These are phyloP conservation scores for Dendrocalamus sinicus DNA, from an alignment of 176 grass and related monocot genomes.

Conservation along the genomic window DNA sequence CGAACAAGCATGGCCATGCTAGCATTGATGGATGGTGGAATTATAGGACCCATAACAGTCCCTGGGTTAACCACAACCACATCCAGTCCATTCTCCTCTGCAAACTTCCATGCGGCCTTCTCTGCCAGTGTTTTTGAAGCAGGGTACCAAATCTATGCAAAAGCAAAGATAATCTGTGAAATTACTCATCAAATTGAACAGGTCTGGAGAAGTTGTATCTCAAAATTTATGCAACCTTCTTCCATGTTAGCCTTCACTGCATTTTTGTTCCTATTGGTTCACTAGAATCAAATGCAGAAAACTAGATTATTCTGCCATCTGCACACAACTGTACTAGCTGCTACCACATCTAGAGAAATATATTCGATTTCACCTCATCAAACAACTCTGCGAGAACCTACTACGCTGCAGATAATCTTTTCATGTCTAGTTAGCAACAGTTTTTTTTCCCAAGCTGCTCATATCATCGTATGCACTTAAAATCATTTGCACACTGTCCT, in stretches of 20 bases:
- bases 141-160: slow-evolving; percentile 85
- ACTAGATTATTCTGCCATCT: background rate
- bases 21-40: slow-evolving; percentile 68
- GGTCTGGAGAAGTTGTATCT: background rate
- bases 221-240: background rate
- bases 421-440: too few species aligned
- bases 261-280: background rate
- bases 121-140: slow-evolving; percentile 84
- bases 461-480: too few species aligned
- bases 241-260: background rate
- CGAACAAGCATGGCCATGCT: slow-evolving; percentile 76
- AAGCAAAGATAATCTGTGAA: background rate
- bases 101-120: slow-evolving; percentile 90
- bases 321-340: background rate
- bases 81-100: slow-evolving; percentile 79
- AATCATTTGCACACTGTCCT: background rate
- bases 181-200: background rate
- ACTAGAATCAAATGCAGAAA: background rate
- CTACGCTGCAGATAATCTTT: too few species aligned
- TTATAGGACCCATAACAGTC: slow-evolving; percentile 73
- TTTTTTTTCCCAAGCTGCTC: too few species aligned
- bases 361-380: too few species aligned
- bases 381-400: too few species aligned
- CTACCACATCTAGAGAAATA: background rate
- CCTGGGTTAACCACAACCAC: slow-evolving; percentile 63